These are phyloP conservation scores for Lotus japonicus DNA, from an alignment of 306 rosid genomes.

Conservation along the genomic window DNA sequence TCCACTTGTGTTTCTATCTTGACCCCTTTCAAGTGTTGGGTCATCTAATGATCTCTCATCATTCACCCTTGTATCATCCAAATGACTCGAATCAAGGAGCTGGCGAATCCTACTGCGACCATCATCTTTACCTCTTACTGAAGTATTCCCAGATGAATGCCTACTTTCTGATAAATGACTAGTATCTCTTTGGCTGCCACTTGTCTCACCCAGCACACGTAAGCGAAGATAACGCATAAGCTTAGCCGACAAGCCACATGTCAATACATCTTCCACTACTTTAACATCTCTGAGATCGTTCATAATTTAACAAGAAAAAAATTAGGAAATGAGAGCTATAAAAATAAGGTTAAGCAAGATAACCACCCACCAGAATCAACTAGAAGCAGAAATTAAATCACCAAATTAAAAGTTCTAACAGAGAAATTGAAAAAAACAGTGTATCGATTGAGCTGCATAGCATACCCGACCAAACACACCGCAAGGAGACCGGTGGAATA, in stretches of 20 bases:
- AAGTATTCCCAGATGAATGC: constrained; percentile 44
- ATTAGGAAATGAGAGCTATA: neutral
- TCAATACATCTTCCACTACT: constrained; percentile 88
- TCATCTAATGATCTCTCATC: constrained; percentile 73
- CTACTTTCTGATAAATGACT: constrained; percentile 53
- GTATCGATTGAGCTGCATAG: constrained; percentile 23
- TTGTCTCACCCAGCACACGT: constrained; percentile 79
- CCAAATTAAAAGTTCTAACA: neutral
- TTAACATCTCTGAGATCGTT: constrained; percentile 55
- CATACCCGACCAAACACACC: constrained; percentile 73
- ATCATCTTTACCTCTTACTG: constrained; percentile 68
- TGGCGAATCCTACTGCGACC: constrained; percentile 67
- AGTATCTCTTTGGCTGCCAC: constrained; percentile 65
- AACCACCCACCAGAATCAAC: neutral
- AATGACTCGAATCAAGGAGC: constrained; percentile 58
- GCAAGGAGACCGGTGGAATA: constrained; percentile 93
- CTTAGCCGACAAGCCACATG: constrained; percentile 87
- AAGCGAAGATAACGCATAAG: constrained; percentile 94
- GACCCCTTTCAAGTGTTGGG: constrained; percentile 51
- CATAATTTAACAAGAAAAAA: neutral
- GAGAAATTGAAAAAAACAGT: neutral
- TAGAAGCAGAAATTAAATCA: neutral
- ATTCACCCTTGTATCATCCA: constrained; percentile 55
- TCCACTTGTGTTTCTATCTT: constrained; percentile 45
- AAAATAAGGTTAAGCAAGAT: constrained; percentile 2